These are phyloP conservation scores for Cryptococcus jaspeensis DNA, from an alignment of 1,284 basidiomycete genomes.

Conservation along the genomic window DNA sequence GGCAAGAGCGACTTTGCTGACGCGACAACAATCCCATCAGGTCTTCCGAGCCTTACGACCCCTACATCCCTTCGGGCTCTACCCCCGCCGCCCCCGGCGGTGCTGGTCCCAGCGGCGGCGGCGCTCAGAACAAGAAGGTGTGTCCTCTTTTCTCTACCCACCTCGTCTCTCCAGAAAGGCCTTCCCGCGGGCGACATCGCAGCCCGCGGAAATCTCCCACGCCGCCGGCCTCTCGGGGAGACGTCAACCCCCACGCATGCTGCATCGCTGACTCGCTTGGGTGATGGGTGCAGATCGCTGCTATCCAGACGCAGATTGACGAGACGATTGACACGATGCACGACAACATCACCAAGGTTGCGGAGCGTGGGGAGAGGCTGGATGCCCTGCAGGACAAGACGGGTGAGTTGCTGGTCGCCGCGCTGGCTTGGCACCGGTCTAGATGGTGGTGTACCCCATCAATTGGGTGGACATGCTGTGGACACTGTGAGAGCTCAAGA, in stretches of 20 bases:
- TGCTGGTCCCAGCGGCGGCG: conserved; percentile 11
- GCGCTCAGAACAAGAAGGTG: conserved; percentile 61
- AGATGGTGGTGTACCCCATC: no score
- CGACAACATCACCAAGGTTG: conserved; percentile 91
- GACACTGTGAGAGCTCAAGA: background rate
- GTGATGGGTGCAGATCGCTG: conserved; percentile 63
- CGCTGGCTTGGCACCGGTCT: no score
- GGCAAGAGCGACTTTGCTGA: no score
- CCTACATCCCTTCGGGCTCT: conserved; percentile 80
- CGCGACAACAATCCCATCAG: conserved; percentile 16
- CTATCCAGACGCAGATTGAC: conserved; percentile 91
- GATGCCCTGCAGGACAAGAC: conserved; percentile 98
- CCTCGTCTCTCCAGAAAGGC: no score
- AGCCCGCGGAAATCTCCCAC: no score
- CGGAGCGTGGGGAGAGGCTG: conserved; percentile 89
- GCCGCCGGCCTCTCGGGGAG: background rate
- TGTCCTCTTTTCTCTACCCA: background rate
- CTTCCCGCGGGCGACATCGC: no score
- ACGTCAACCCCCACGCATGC: no score
- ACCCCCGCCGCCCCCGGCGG: conserved; percentile 55
- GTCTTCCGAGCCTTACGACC: conserved; percentile 82
- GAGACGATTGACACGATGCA: conserved; percentile 89
- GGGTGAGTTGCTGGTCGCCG: conserved; percentile 59
- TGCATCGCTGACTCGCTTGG: background rate
- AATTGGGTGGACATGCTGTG: no score